These are phyloP conservation scores for Solanum phureja DNA, from an alignment of 257 asterid species.

Conservation along the genomic window DNA sequence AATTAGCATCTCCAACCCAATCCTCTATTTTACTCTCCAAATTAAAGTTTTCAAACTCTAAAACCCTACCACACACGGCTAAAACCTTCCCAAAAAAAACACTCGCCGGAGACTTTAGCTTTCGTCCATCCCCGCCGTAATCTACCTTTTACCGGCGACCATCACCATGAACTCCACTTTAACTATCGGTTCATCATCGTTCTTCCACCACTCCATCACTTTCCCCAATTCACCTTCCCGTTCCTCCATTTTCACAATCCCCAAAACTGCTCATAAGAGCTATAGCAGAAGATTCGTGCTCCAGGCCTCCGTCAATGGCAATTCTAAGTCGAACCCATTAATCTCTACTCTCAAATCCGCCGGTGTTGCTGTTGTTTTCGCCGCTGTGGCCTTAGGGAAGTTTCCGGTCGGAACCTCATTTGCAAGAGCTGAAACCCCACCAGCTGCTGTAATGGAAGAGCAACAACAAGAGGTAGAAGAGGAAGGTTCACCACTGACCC, in stretches of 20 bases:
- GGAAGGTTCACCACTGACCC: slow-evolving; percentile 34
- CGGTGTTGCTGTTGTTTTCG: slow-evolving; percentile 34
- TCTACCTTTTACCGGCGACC: background rate
- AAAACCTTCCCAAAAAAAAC: background rate
- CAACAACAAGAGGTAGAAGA: background rate
- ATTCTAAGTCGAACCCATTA: slow-evolving; percentile 9
- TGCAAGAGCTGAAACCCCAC: slow-evolving; percentile 19
- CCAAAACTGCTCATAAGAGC: background rate
- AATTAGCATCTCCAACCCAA: too few relatives aligned
- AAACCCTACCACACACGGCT: background rate
- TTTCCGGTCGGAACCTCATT: slow-evolving; percentile 16
- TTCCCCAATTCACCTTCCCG: background rate
- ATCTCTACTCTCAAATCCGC: slow-evolving; percentile 40
- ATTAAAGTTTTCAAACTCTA: background rate
- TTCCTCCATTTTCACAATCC: background rate
- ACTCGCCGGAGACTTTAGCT: background rate
- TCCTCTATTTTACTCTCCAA: too few relatives aligned
- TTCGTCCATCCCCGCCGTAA: background rate
- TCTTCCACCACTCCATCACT: background rate
- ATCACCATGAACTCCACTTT: background rate
- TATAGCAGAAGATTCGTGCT: background rate
- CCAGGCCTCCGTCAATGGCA: slow-evolving; percentile 12
- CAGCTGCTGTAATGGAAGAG: slow-evolving; percentile 21
- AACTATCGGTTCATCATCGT: background rate
- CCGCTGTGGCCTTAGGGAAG: slow-evolving; percentile 44